These are phyloP conservation scores for Aspergillus cavernicola DNA, from an alignment of 495 filamentous ascomycete genomes.

Conservation along the genomic window DNA sequence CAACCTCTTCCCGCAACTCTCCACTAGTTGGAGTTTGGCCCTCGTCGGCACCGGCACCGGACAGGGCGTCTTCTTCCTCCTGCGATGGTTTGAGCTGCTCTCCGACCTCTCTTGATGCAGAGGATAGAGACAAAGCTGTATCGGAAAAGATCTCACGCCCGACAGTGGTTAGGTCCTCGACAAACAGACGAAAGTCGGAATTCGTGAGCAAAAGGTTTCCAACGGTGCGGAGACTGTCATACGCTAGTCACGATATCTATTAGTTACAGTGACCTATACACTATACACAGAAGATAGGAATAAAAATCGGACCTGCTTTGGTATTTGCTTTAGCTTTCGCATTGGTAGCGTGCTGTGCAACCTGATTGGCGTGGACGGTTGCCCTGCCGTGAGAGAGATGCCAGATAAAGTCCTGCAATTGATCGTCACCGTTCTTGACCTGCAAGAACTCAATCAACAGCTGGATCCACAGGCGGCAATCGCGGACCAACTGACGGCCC, in stretches of 20 bases:
- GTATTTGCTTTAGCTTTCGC: slow-evolving; percentile 73
- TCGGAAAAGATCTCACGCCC: slow-evolving; percentile 84
- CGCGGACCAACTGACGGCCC: slow-evolving; percentile 68
- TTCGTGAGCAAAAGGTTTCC: slow-evolving; percentile 82
- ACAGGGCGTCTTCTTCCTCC: slow-evolving; percentile 53
- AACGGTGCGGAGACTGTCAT: slow-evolving; percentile 78
- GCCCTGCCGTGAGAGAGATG: slow-evolving; percentile 68
- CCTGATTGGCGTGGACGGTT: slow-evolving; percentile 62
- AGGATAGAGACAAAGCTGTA: slow-evolving; percentile 72
- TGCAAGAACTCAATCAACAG: slow-evolving; percentile 72
- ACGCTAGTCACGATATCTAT: slow-evolving; percentile 50
- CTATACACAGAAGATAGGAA: background rate
- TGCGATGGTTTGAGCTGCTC: slow-evolving; percentile 65
- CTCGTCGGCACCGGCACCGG: slow-evolving; percentile 54
- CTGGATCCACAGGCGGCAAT: slow-evolving; percentile 65
- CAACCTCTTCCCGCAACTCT: slow-evolving; percentile 58
- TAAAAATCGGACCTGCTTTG: slow-evolving; percentile 57
- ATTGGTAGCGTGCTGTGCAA: slow-evolving; percentile 58
- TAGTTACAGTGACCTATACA: slow-evolving; percentile 10
- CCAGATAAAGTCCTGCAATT: slow-evolving; percentile 91
- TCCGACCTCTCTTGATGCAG: slow-evolving; percentile 66
- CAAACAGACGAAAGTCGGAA: slow-evolving; percentile 81
- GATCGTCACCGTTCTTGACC: slow-evolving; percentile 79
- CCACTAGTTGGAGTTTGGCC: slow-evolving; percentile 51
- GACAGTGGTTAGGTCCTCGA: slow-evolving; percentile 76